phyloP scores from a whole-genome alignment of 768 basidiomycete genomes.

The Galerina marginata region DNA sequence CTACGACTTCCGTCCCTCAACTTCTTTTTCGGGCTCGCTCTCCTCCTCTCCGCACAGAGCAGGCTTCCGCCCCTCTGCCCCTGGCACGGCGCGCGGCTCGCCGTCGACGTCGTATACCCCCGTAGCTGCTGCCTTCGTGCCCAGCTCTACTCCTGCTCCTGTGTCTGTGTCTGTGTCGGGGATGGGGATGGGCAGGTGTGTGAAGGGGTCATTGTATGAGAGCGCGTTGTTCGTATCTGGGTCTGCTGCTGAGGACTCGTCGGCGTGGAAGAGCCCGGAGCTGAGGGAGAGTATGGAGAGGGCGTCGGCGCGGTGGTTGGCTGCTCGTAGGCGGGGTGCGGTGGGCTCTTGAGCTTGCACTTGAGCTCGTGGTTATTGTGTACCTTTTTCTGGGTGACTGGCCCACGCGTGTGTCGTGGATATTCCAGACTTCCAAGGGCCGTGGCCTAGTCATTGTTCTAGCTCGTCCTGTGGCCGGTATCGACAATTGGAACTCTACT shows the following conservation, averaged over 20 bases:
- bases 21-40: conserved; percentile 16
- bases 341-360: not conserved
- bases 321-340: conserved; percentile 7
- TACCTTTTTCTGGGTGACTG: too few relatives aligned
- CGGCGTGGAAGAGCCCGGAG: conserved; percentile 65
- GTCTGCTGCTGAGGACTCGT: conserved; percentile 46
- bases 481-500: too few relatives aligned
- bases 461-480: too few relatives aligned
- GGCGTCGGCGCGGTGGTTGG: conserved; percentile 54
- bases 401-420: too few relatives aligned
- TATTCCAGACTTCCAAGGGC: too few relatives aligned
- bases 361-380: too few relatives aligned
- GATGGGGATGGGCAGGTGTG: conserved; percentile 18
- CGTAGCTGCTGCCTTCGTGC: conserved; percentile 17
- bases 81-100: conserved; percentile 19
- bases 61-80: conserved; percentile 3
- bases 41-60: conserved; percentile 25
- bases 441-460: too few relatives aligned
- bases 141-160: conserved; percentile 16
- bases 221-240: conserved; percentile 12
- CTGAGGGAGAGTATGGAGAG: conserved; percentile 74
- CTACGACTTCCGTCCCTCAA: conserved; percentile 2
- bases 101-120: conserved; percentile 16
- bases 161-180: conserved; percentile 9
- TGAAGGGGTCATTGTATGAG: conserved; percentile 28